These are phyloP conservation scores for Rhododendron henanense DNA, from an alignment of 148 eudicot species.

Conservation along the genomic window DNA sequence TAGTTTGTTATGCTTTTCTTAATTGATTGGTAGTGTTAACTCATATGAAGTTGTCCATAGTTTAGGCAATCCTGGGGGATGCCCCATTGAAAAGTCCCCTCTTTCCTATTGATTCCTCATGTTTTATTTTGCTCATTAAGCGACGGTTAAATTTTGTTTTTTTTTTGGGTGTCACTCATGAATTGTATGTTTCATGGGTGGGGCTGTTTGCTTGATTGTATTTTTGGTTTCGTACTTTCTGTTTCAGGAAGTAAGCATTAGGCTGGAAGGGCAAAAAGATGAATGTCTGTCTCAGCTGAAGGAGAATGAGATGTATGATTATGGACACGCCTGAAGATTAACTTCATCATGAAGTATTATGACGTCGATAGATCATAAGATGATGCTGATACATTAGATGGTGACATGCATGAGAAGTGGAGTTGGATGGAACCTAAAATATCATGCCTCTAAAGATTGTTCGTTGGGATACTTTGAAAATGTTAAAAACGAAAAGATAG, in stretches of 20 bases:
- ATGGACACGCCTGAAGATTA: constrained; percentile 11
- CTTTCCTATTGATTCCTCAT: neutral
- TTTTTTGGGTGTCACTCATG: neutral
- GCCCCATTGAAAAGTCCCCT: neutral
- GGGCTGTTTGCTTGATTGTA: neutral
- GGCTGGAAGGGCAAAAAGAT: constrained; percentile 88
- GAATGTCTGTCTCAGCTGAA: constrained; percentile 81
- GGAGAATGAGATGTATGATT: constrained; percentile 89
- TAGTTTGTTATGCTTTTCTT: neutral
- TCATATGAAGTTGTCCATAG: neutral
- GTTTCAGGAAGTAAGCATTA: constrained; percentile 77
- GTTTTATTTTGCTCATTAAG: neutral
- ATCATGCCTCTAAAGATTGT: constrained; percentile 1
- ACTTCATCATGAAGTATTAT: neutral
- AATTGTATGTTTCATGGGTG: neutral
- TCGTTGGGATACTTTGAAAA: neutral
- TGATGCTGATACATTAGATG: neutral
- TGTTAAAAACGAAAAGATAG: neutral
- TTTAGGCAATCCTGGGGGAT: neutral
- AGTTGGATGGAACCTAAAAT: neutral
- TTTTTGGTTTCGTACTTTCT: neutral
- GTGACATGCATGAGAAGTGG: neutral
- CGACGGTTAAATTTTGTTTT: no score
- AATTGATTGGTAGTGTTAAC: neutral
- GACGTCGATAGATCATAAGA: neutral